Percentiles rank a stretch among this genome's conserved stretches.
phyloP scores from a whole-genome alignment of 352 stramenopile species.

The Blastocystis sp. region DNA sequence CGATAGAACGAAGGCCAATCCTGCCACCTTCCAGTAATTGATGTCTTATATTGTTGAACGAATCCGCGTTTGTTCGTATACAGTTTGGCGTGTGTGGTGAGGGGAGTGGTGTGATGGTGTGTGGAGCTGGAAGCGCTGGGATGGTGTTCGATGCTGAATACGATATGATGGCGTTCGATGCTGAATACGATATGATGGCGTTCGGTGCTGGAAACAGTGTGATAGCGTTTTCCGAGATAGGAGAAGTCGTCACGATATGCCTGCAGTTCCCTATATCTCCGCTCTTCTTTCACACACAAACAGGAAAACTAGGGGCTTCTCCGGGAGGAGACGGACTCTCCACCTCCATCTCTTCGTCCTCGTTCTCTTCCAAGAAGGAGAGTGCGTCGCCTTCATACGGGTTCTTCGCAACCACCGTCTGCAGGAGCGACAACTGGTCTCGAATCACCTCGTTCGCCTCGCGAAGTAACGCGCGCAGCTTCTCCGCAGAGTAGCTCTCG shows the following conservation, averaged over 20 bases:
- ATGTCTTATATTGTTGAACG: not conserved
- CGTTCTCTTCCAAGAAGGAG: slow-evolving; percentile 32
- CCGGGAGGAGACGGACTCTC: not conserved
- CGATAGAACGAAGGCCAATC: slow-evolving; percentile 51
- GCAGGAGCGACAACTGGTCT: slow-evolving; percentile 10
- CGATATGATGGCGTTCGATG: no score
- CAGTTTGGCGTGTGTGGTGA: no score
- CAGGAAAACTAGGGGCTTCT: not conserved
- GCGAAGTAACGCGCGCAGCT: not conserved
- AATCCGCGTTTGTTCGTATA: no score
- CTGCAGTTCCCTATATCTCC: no score
- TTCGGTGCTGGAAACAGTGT: no score
- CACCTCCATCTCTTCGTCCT: not conserved
- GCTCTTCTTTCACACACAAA: no score
- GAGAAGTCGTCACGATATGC: no score
- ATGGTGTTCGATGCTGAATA: no score
- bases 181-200: no score
- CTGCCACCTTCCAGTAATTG: slow-evolving; percentile 52
- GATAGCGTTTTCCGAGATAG: no score
- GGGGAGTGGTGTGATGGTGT: no score
- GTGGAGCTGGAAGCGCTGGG: no score
- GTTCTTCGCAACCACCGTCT: not conserved
- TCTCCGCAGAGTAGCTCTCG: slow-evolving; percentile 8
- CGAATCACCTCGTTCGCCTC: slow-evolving; percentile 46
- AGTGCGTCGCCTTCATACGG: not conserved